These are phyloP conservation scores for Sporormia fimetaria DNA, from an alignment of 495 filamentous ascomycete species.

Conservation along the genomic window DNA sequence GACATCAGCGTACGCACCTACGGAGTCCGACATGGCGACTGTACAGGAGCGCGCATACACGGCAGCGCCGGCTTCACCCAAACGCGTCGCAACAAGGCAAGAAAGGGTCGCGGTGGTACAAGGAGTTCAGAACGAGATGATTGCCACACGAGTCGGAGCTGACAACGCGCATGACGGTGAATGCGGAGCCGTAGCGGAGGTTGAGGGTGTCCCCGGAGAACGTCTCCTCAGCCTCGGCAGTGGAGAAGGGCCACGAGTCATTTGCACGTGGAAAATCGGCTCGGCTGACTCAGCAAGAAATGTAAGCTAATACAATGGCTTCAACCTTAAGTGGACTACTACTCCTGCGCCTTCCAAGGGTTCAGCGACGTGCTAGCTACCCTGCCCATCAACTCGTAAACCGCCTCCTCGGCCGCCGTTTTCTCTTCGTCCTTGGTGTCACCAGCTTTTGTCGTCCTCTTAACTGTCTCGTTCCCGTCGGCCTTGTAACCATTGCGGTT, in stretches of 20 bases:
- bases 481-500: no score
- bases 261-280: constrained; percentile 1
- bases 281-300: no score
- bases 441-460: no score
- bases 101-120: no score
- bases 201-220: background rate
- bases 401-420: no score
- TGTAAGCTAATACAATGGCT: no score
- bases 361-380: no score
- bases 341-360: no score
- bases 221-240: constrained; percentile 5
- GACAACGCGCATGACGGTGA: background rate
- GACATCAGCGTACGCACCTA: constrained; percentile 14
- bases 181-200: constrained; percentile 21
- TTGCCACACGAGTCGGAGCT: constrained; percentile 1
- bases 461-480: no score
- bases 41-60: constrained; percentile 3
- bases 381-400: no score
- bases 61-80: constrained; percentile 15
- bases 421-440: no score
- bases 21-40: constrained; percentile 24
- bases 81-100: constrained; percentile 6
- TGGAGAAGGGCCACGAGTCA: constrained; percentile 5
- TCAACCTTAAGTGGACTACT: no score
- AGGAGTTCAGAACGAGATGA: background rate